These are phyloP conservation scores for Hondaea fermentalgiana DNA, from an alignment of 108 stramenopile genomes.

Conservation along the genomic window DNA sequence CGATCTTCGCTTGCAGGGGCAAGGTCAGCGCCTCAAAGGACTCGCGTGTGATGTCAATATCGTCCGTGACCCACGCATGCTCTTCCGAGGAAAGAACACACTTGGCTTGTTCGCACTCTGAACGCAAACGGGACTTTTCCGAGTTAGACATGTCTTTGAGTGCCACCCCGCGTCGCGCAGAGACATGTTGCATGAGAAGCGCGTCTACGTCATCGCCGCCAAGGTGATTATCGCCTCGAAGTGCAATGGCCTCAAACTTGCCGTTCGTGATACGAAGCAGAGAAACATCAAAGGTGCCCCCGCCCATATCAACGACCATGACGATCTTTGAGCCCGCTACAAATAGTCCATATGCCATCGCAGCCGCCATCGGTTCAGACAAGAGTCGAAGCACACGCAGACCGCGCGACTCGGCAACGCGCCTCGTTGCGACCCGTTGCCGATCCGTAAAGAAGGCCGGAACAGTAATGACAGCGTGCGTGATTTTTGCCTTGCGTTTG, in stretches of 20 bases:
- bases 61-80: not conserved
- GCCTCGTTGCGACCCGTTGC: not conserved
- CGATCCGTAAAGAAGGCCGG: not conserved
- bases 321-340: not conserved
- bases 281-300: not conserved
- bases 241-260: slow-evolving; percentile 10
- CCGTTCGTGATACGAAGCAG: not conserved
- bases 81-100: not conserved
- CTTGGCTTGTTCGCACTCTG: not conserved
- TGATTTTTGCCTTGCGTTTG: not conserved
- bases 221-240: not conserved
- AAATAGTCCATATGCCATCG: slow-evolving; percentile 4
- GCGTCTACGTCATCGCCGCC: not conserved
- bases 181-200: not conserved
- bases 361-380: not conserved
- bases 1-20: not conserved
- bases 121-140: not conserved
- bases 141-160: not conserved
- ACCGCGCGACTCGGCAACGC: not conserved
- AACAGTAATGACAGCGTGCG: not conserved
- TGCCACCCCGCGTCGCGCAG: no score
- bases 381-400: not conserved
- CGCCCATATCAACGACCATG: not conserved
- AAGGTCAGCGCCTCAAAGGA: not conserved
- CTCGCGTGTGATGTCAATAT: not conserved